phyloP scores from a whole-genome alignment of 805 yeast genomes.

The Wickerhamomyces ciferrii region DNA sequence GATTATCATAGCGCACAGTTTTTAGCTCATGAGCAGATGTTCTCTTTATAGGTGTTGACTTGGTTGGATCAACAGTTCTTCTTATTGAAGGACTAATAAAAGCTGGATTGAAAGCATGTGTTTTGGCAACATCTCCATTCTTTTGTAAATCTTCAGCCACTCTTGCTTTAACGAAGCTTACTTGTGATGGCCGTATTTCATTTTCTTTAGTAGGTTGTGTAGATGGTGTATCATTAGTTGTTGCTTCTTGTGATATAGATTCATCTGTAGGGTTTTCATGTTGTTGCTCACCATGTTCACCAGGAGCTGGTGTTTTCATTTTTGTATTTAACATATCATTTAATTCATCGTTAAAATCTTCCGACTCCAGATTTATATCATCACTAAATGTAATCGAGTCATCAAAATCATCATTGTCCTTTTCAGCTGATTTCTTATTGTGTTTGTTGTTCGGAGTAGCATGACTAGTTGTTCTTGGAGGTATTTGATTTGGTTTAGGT shows the following conservation, averaged over 20 bases:
- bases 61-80: constrained; percentile 62
- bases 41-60: constrained; percentile 59
- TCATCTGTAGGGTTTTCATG: background rate
- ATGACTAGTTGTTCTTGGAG: background rate
- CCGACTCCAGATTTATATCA: constrained; percentile 33
- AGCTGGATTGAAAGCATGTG: constrained; percentile 47
- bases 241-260: background rate
- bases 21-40: constrained; percentile 13
- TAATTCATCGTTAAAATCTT: constrained; percentile 26
- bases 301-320: constrained; percentile 11
- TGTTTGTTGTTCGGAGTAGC: constrained; percentile 1
- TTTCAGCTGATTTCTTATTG: constrained; percentile 1
- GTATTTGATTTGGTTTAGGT: constrained; percentile 1
- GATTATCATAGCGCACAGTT: constrained; percentile 21
- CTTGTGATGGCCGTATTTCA: constrained; percentile 9
- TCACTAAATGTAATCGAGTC: constrained; percentile 54
- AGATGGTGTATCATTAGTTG: constrained; percentile 3
- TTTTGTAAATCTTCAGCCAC: constrained; percentile 53
- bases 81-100: constrained; percentile 51
- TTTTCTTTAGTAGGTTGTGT: constrained; percentile 1
- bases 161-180: constrained; percentile 58
- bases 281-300: constrained; percentile 7
- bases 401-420: constrained; percentile 34
- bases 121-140: constrained; percentile 30
- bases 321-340: constrained; percentile 17